A percentile compares a stretch with the other conserved stretches of the same genome.
These are phyloP conservation scores for Calonectria leucothoes DNA, from an alignment of 2,329 filamentous ascomycete species.

Conservation along the genomic window DNA sequence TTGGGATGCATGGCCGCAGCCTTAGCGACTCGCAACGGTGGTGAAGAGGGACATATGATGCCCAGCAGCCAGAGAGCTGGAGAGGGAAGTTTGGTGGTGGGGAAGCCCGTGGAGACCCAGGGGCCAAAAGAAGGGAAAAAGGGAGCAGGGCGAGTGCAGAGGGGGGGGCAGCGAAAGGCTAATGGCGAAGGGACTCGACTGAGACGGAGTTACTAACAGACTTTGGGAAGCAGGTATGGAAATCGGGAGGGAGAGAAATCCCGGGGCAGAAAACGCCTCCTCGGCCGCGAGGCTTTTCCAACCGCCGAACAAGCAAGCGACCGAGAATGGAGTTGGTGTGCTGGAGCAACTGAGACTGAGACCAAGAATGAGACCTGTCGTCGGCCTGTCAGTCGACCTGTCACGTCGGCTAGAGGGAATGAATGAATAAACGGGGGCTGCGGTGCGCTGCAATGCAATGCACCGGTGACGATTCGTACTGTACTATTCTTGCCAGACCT, in stretches of 20 bases:
- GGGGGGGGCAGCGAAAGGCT: neutral
- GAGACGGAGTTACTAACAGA: slow-evolving; percentile 14
- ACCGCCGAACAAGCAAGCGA: slow-evolving; percentile 13
- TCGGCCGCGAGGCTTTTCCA: slow-evolving; percentile 22
- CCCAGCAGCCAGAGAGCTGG: slow-evolving; percentile 28
- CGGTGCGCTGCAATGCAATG: neutral
- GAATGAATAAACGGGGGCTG: neutral
- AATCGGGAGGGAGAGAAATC: slow-evolving; percentile 3
- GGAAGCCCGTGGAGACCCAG: slow-evolving; percentile 20
- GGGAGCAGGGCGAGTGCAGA: slow-evolving; percentile 7
- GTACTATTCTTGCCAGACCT: neutral
- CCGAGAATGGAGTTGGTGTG: slow-evolving; percentile 4
- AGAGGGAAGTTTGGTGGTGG: slow-evolving; percentile 22
- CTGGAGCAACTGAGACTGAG: slow-evolving; percentile 15
- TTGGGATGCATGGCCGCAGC: slow-evolving; percentile 44
- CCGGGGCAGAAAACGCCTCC: slow-evolving; percentile 16
- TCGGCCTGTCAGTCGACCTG: slow-evolving; percentile 22
- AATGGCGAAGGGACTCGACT: neutral
- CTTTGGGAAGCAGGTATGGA: slow-evolving; percentile 8
- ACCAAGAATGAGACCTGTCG: slow-evolving; percentile 16
- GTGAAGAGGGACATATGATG: slow-evolving; percentile 40
- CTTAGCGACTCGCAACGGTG: slow-evolving; percentile 42
- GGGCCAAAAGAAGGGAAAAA: slow-evolving; percentile 8
- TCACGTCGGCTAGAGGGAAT: slow-evolving; percentile 13
- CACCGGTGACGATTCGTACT: slow-evolving; percentile 11